Conservation (phyloP, 2,329 filamentous ascomycete genomes). For the Pestalotiopsis sp. region DNA sequence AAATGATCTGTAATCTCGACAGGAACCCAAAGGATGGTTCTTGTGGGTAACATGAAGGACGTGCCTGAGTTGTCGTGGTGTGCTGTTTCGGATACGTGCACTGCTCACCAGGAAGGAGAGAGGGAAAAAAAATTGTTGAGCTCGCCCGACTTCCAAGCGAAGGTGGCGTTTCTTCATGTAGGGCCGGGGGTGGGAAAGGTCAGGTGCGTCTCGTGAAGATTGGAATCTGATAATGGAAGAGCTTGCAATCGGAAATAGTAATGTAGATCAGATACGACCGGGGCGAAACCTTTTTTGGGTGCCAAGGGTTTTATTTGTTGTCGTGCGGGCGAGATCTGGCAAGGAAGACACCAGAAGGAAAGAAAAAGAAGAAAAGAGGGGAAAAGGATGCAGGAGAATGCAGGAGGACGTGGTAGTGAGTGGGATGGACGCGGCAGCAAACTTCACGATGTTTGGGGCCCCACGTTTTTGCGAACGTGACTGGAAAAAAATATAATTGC, state of each 20-base stretch:
- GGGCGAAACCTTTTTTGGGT: neutral
- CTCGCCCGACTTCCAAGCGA: neutral
- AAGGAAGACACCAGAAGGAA: neutral
- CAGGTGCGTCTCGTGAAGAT: neutral
- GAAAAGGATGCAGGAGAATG: neutral
- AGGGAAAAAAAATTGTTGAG: neutral
- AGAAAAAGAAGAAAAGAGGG: neutral
- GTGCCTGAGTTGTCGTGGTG: neutral
- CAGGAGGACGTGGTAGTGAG: neutral
- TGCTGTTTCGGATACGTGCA: neutral
- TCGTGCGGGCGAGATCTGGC: neutral
- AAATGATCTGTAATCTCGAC: neutral
- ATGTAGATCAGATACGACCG: neutral
- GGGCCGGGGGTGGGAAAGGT: neutral
- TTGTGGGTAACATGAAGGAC: neutral
- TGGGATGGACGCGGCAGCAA: slow-evolving; percentile 1
- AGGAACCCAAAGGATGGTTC: neutral
- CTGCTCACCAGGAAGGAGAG: neutral
- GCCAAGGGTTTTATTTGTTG: neutral
- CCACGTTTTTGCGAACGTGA: neutral
- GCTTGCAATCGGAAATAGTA: neutral
- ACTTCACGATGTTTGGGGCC: slow-evolving; percentile 7
- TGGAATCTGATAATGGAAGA: neutral
- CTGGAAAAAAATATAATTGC: slow-evolving; percentile 6
- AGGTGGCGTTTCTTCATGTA: neutral